Conservation (phyloP, 1,139 yeast genomes). For the Blastobotrys aristatus region DNA sequence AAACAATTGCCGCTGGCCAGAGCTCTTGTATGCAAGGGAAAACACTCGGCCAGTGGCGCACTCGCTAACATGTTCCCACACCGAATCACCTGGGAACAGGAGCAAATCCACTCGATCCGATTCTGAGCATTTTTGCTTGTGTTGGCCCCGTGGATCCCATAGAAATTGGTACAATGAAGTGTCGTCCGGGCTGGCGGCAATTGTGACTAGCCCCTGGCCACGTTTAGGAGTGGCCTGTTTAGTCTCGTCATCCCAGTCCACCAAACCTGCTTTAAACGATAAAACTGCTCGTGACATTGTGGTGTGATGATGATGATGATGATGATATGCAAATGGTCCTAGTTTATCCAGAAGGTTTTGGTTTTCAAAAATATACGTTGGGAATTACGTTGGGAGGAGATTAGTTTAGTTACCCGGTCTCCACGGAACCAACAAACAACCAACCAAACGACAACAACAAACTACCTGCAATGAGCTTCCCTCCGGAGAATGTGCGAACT, state of each 20-base stretch:
- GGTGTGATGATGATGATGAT: background rate
- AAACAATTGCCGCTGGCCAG: conserved; percentile 78
- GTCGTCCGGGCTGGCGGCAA: conserved; percentile 59
- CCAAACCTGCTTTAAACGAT: conserved; percentile 83
- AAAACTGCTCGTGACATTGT: conserved; percentile 27
- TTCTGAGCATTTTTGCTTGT: conserved; percentile 18
- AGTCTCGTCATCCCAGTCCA: conserved; percentile 63
- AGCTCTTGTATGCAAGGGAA: conserved; percentile 72
- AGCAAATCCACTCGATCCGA: conserved; percentile 57
- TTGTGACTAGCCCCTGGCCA: conserved; percentile 66
- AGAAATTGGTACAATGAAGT: conserved; percentile 49
- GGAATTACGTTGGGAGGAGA: too few relatives aligned
- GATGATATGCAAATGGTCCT: too few relatives aligned
- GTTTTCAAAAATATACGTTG: too few relatives aligned
- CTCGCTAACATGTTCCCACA: conserved; percentile 68
- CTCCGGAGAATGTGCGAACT: conserved; percentile 50
- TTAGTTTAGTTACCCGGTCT: background rate
- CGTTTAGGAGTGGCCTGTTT: conserved; percentile 71
- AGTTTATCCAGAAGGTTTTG: background rate
- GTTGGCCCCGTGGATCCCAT: conserved; percentile 53
- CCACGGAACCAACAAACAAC: too few relatives aligned
- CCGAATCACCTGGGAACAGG: conserved; percentile 89
- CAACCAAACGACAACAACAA: too few relatives aligned
- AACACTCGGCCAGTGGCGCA: conserved; percentile 83
- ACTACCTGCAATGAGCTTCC: conserved; percentile 39